Evolutionary conservation across 164 flowering plant genomes (phyloP).

Genomic region (Aristolochia contorta): DNA sequence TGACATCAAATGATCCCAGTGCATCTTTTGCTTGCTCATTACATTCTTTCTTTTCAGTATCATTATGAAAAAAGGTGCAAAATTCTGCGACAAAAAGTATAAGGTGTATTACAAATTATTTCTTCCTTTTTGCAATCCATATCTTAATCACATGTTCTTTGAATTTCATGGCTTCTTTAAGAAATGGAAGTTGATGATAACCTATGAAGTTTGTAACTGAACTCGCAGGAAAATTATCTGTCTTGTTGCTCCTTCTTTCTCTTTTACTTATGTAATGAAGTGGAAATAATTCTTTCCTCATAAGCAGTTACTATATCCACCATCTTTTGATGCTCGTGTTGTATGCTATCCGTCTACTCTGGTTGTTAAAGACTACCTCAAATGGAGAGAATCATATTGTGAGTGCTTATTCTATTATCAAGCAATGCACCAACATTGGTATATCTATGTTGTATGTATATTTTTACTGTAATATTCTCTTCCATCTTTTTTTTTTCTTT

Average conservation of each 20-base stretch:
- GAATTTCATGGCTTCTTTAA: slow-evolving; percentile 1
- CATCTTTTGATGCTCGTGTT: slow-evolving; percentile 75
- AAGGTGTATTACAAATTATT: slow-evolving; percentile 33
- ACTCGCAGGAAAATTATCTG: slow-evolving; percentile 62
- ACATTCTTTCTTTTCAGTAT: slow-evolving; percentile 39
- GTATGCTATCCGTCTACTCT: slow-evolving; percentile 63
- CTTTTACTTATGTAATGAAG: slow-evolving; percentile 45
- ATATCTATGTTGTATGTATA: neutral
- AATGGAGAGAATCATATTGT: slow-evolving; percentile 94
- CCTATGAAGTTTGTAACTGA: neutral
- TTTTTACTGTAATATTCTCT: neutral
- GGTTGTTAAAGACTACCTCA: slow-evolving; percentile 54
- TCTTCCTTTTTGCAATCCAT: neutral
- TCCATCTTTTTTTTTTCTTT: neutral
- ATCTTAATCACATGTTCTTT: neutral
- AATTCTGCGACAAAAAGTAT: slow-evolving; percentile 41
- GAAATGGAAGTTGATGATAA: neutral
- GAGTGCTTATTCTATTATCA: slow-evolving; percentile 16
- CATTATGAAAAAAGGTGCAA: slow-evolving; percentile 51
- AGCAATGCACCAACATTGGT: neutral
- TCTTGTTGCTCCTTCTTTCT: slow-evolving; percentile 49
- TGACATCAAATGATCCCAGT: neutral
- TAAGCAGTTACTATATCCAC: slow-evolving; percentile 48
- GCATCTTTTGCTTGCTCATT: slow-evolving; percentile 1
- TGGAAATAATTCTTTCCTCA: slow-evolving; percentile 58